These are phyloP conservation scores for Plasmodiophora brassicae DNA, from an alignment of 208 protist species.

Conservation along the genomic window DNA sequence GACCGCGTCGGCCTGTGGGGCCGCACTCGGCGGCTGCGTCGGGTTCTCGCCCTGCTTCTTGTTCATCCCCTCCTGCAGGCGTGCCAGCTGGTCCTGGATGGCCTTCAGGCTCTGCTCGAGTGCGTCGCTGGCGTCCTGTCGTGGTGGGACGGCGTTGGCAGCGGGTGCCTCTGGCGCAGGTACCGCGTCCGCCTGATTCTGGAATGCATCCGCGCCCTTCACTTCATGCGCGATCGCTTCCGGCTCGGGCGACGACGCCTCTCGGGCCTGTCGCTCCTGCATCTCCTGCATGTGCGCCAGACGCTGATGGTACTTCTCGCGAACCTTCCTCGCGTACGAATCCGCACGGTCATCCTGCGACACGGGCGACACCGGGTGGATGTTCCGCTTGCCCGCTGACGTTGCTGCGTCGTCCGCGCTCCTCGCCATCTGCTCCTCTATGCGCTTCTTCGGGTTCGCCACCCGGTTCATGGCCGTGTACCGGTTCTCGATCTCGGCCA, in stretches of 20 bases:
- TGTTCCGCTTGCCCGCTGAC: not conserved
- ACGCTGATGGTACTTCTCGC: not conserved
- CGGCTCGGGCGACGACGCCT: not conserved
- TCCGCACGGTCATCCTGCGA: not conserved
- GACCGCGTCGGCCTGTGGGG: not conserved
- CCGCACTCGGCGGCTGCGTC: not conserved
- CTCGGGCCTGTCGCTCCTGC: not conserved
- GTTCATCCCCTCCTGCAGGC: not conserved
- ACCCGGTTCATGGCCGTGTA: not conserved
- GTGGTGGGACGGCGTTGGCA: not conserved
- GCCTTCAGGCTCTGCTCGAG: slow-evolving; percentile 2
- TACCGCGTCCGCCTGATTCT: not conserved
- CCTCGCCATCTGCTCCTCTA: not conserved
- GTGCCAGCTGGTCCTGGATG: not conserved
- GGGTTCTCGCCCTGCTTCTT: not conserved
- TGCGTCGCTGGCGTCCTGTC: not conserved
- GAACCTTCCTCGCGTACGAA: not conserved
- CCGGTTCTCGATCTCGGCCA: no score
- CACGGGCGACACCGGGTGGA: no score
- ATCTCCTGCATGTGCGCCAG: not conserved
- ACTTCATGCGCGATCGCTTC: not conserved
- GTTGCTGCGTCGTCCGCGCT: no score
- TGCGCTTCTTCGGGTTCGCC: not conserved
- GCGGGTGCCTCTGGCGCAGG: not conserved
- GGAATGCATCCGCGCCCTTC: not conserved